Evolutionary conservation across 2,329 filamentous ascomycete species (phyloP).

Genomic region (Hortaea werneckii): DNA sequence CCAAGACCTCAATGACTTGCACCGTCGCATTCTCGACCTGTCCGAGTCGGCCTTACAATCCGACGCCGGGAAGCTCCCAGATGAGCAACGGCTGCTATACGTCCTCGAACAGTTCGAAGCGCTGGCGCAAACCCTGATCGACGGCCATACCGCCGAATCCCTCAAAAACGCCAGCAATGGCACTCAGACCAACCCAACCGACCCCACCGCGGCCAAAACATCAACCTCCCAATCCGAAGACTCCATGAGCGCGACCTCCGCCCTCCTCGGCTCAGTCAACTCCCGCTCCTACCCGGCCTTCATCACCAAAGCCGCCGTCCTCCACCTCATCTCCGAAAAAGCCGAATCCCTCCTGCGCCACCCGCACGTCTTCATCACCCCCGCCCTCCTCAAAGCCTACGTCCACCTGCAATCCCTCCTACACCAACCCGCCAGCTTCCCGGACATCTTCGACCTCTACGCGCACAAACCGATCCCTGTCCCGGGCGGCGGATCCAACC

Average conservation of each 20-base stretch:
- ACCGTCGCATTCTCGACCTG: constrained; percentile 20
- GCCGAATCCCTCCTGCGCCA: constrained; percentile 64
- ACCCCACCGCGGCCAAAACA: too few relatives aligned
- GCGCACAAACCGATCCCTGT: constrained; percentile 60
- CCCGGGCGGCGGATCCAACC: too few relatives aligned
- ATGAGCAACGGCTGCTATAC: constrained; percentile 23
- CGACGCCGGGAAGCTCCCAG: constrained; percentile 13
- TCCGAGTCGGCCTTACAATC: constrained; percentile 14
- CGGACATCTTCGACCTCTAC: constrained; percentile 70
- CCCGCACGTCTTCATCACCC: constrained; percentile 70
- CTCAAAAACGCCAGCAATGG: background rate
- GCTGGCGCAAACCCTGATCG: constrained; percentile 16
- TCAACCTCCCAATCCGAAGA: too few relatives aligned
- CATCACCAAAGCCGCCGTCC: constrained; percentile 25
- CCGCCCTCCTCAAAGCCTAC: constrained; percentile 61
- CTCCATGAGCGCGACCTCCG: constrained; percentile 39
- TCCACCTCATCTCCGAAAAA: constrained; percentile 39
- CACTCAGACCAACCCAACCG: background rate
- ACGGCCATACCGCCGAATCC: constrained; percentile 8
- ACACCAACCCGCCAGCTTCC: constrained; percentile 63
- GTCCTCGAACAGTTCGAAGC: constrained; percentile 23
- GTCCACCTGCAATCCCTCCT: constrained; percentile 66
- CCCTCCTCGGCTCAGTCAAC: constrained; percentile 41
- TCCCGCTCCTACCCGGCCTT: constrained; percentile 22
- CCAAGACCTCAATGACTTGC: constrained; percentile 12